phyloP scores from a whole-genome alignment of 306 rosid genomes.

The Mimosa bimucronata region DNA sequence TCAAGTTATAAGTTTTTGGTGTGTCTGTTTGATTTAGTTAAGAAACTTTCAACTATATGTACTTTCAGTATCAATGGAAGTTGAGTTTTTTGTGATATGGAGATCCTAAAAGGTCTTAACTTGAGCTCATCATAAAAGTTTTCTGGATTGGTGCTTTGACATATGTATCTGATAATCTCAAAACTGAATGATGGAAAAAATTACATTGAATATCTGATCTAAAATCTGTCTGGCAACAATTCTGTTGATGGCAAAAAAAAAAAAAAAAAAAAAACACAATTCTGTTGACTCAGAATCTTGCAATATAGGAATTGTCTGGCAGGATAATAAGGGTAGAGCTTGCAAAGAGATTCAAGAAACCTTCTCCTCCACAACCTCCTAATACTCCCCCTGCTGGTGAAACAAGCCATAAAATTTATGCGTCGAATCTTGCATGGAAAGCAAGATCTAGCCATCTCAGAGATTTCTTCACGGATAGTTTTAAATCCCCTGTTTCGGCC shows the following conservation, averaged over 20 bases:
- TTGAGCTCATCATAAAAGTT: conserved; percentile 4
- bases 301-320: conserved; percentile 71
- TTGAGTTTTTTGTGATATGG: background rate
- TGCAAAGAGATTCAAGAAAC: conserved; percentile 77
- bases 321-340: conserved; percentile 68
- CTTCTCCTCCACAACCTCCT: conserved; percentile 60
- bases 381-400: conserved; percentile 50
- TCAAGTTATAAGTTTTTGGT: background rate
- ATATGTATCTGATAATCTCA: conserved; percentile 1
- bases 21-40: background rate
- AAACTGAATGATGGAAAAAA: conserved; percentile 18
- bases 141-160: conserved; percentile 16
- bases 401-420: conserved; percentile 66
- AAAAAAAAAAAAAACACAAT: too few species aligned
- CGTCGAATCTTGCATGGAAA: conserved; percentile 83
- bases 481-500: conserved; percentile 74
- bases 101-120: background rate
- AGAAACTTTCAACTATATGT: background rate
- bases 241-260: background rate
- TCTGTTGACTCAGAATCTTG: conserved; percentile 36
- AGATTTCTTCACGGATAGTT: conserved; percentile 64
- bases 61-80: background rate
- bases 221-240: conserved; percentile 18
- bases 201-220: conserved; percentile 33
- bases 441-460: conserved; percentile 77